Evolutionary conservation across 2,329 filamentous ascomycete genomes (phyloP), one percentile per base, ranked within the genome.

Genomic region (Fusarium sp.): DNA sequence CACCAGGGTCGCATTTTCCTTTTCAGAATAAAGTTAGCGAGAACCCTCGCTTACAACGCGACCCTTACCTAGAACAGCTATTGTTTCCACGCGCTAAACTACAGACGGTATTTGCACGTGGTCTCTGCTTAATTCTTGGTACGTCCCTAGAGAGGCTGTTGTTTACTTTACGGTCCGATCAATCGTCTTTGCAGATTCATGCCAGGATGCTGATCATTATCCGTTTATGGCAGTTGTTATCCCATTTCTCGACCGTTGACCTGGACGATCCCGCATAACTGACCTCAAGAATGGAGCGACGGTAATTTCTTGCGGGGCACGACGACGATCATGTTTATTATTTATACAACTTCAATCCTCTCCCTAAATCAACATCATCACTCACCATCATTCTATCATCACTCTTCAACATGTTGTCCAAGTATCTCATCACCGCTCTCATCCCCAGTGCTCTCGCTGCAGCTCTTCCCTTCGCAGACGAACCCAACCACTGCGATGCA

Each of bases 401-500:
- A 38, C 5, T 27, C 24, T 27, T 22, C 13, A 49, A 1, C 5
- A 64, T 64, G 61, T 48, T 64, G 2, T 25, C 49, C 16, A 64
- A 48, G 15, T 2, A 44, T 20, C 15, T 64, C 2, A 48, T 45
- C 1, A 64, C 11, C 1, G 41, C 44, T n/a, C 43, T 64, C 5
- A 3, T 64, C 1, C 43, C 59, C 6, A 51, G 58, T 20, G 43
- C 49, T 29, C 9, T 64, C 8, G 49, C 25, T 16, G 60, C 44
- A 4, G 9, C 58, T n/a, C 55, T 59, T 8, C n/a, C 32, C 10
- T 52, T 27, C 24, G 24, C 22, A 18, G n/a, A 52, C 11, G 49
- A 63, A 2, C 60, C 62, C 4, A 64, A 64, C 8, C 27, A 24
- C 4, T 67, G 64, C 40, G 64, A 66, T n/a, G 27, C 22, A 4